These are phyloP conservation scores for Solanum chmielewskii DNA, from an alignment of 257 asterid species.

Conservation along the genomic window DNA sequence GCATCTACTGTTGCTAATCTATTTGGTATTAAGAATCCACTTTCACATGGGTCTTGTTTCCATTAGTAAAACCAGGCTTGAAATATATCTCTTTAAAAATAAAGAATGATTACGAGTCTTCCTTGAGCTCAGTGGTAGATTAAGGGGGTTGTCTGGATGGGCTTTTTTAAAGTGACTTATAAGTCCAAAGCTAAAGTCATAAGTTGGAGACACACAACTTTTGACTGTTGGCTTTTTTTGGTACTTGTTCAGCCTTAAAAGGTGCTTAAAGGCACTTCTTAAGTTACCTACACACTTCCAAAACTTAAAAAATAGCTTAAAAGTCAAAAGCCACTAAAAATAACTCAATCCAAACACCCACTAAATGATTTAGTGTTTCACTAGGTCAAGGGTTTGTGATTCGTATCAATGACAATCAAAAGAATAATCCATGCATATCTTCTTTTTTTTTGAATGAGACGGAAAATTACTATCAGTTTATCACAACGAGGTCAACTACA, in stretches of 20 bases:
- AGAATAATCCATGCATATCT: not conserved
- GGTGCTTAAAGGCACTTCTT: not conserved
- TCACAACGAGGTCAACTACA: not conserved
- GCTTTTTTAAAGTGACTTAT: not conserved
- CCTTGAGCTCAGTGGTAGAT: no score
- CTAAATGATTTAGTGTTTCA: not conserved
- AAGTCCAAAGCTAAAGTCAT: not conserved
- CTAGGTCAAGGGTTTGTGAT: not conserved
- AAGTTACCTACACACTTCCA: not conserved
- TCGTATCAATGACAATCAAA: not conserved
- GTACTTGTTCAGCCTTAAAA: not conserved
- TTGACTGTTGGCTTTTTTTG: not conserved
- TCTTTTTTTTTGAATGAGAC: not conserved
- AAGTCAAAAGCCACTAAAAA: not conserved
- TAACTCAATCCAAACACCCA: not conserved
- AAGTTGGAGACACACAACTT: not conserved
- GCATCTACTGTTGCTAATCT: not conserved
- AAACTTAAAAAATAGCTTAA: not conserved
- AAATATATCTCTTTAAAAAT: not conserved
- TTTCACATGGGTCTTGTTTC: not conserved
- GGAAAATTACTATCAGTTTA: not conserved
- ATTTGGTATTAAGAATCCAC: not conserved
- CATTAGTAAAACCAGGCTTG: not conserved
- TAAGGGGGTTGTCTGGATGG: not conserved
- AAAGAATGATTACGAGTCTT: no score